Base-by-base conservation (phyloP, 176 grass and related monocot species). In the Echinochloa phyllopogon region DNA sequence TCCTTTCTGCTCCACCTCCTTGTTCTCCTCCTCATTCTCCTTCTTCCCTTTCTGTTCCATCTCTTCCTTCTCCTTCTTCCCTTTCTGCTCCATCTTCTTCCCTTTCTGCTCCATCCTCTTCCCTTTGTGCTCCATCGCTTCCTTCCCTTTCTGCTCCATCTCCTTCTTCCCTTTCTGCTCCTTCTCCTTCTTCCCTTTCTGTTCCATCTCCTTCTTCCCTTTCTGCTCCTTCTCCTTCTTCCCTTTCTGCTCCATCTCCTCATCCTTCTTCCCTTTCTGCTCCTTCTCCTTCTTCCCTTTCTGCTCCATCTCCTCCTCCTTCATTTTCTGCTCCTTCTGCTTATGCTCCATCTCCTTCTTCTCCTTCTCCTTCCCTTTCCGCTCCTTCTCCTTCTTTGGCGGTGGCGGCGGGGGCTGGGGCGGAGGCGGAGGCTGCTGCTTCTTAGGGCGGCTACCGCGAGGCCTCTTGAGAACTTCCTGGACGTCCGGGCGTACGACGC, bases 401-500 rank as follows among this genome's bases (percentile, higher is more conserved):
- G 55, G 73, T 4, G 25, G 39, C 3, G 70, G 70, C 3, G 40
- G 39, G 0, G 39, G 48, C 8, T 45, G 29, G 9, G 75, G 58
- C 20, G 33, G 21, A 12, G 60, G 60, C 1, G 73, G 37, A 43
- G 49, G 52, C 12, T 67, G 78, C 55, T 70, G 55, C 74, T 82
- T 80, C 53, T 82, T 89, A 71, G 83, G 77, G 15, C 77, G 69
- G 83, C 37, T 49, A 75, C 83, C 76, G 63, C 83, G 83, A 55
- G 88, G 77, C 72, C 70, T 76, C 44, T 23, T 61, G 36, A 89
- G 83, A 59, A 86, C 64, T 65, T 86, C 83, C 70, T 89, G 72
- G 23, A 89, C 88, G 20, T 89, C 83, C 24, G 53, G 71, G 53
- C 72, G 82, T 44, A 82, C 5, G 88, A 77, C 71, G 71, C 88